A percentile compares a stretch with the other conserved stretches of the same genome.
Evolutionary conservation across 805 yeast species (phyloP).

Genomic region (Wickerhamiella azyma): DNA sequence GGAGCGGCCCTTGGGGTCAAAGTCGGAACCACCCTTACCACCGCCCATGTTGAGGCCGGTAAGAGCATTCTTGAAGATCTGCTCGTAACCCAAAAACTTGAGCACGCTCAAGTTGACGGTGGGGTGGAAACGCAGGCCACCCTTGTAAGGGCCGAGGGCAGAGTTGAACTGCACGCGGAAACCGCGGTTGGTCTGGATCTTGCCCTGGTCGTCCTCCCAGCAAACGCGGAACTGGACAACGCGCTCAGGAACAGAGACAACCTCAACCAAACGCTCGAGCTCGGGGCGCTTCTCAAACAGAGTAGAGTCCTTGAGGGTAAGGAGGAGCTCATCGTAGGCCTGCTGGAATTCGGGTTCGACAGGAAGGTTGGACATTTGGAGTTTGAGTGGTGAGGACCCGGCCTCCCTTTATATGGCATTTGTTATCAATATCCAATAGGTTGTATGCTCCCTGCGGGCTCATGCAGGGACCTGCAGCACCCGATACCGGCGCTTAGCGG

Average conservation of each 20-base stretch:
- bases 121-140: constrained; percentile 97
- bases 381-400: neutral
- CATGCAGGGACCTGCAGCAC: constrained; percentile 1
- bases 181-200: constrained; percentile 87
- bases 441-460: neutral
- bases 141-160: constrained; percentile 97
- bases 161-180: constrained; percentile 98
- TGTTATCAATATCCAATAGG: constrained; percentile 11
- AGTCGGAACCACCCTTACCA: constrained; percentile 98
- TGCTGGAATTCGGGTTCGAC: constrained; percentile 98
- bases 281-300: constrained; percentile 80
- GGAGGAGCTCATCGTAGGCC: constrained; percentile 86
- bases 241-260: constrained; percentile 91
- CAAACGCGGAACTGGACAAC: constrained; percentile 91
- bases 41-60: constrained; percentile 98
- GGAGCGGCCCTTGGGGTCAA: constrained; percentile 90
- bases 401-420: constrained; percentile 1
- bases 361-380: constrained; percentile 52
- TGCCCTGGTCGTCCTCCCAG: constrained; percentile 95
- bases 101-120: constrained; percentile 87
- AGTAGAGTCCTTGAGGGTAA: constrained; percentile 83
- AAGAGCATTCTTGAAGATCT: constrained; percentile 93
- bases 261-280: constrained; percentile 75
- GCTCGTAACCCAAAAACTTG: constrained; percentile 95
- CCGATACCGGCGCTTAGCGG: constrained; percentile 7